Evolutionary conservation across 116 monocot genomes (phyloP), one percentile per base, ranked within the genome.

Genomic region (Posidonia oceanica): DNA sequence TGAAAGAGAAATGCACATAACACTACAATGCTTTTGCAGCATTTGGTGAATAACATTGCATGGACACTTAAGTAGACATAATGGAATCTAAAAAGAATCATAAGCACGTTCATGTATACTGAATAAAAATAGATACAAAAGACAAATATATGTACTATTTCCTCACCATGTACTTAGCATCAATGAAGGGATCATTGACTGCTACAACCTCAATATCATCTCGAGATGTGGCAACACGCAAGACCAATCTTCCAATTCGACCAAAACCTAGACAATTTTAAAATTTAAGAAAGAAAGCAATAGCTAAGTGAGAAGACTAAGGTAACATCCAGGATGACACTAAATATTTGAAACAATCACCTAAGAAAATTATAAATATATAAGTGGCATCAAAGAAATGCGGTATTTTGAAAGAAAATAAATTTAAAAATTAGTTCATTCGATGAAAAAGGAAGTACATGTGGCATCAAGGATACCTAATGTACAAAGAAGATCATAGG

Each of bases 151-250:
- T 44, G 17, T 7, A 3, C 18, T 0, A 65, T 6, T 44, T 20
- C 13, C 67, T 79, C 77, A 97, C 97, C 97, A 97, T 97, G 74
- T 97, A 97, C 63, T 92, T 97, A 59, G 92, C 83, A 89, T 97
- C 97, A 72, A 97, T 81, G 23, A 97, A 97, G 54, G 97, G 97
- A 84, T 97, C 97, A 78, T 97, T 97, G 56, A 97, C 82, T 38
- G 97, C 87, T 20, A 92, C 81, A 15, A 97, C 89, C 63, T 97
- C 92, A 77, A 92, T 76, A 63, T 97, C 92, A 79, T 97, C 97
- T 70, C 97, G 84, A n/a, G 74, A 23, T 18, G 80, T 80, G 61
- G 97, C 97, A 61, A 97, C 77, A 41, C 97, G 88, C 64, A 97
- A 59, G 52, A 97, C 87, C 76, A 97, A 74, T 75, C 97, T 97